Conservation (phyloP, 208 protist species). For the Wallacemonas sp. region DNA sequence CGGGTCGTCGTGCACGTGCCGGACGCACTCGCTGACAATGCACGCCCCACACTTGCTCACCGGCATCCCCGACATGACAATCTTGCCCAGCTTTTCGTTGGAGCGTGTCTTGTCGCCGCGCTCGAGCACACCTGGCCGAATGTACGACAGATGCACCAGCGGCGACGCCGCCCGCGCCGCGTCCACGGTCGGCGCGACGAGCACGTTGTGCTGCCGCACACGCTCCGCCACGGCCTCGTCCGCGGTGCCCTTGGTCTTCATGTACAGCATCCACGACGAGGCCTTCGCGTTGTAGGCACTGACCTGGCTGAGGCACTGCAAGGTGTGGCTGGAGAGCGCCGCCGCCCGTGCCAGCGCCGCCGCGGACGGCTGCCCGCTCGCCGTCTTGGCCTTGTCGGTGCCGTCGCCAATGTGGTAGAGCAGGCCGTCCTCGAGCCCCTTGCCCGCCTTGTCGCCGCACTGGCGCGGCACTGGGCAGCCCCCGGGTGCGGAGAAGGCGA, state of each 20-base stretch:
- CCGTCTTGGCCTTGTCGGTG: not conserved
- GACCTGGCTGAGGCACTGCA: constrained; percentile 50
- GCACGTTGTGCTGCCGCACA: constrained; percentile 25
- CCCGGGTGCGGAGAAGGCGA: constrained; percentile 43
- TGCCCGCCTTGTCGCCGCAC: not conserved
- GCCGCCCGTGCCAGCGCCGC: constrained; percentile 24
- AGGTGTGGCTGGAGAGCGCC: constrained; percentile 25
- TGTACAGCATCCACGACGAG: constrained; percentile 69
- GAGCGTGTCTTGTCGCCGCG: constrained; percentile 53
- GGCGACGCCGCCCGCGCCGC: not conserved
- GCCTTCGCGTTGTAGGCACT: constrained; percentile 53
- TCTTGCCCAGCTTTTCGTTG: constrained; percentile 48
- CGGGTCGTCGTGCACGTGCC: constrained; percentile 21
- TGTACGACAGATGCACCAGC: constrained; percentile 42
- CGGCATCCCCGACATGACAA: constrained; percentile 41
- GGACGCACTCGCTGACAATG: constrained; percentile 41
- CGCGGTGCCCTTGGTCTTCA: constrained; percentile 60
- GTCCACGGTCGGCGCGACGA: not conserved
- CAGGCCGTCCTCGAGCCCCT: constrained; percentile 21
- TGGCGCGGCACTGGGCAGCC: constrained; percentile 17
- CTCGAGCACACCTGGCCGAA: constrained; percentile 65
- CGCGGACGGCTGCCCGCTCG: not conserved
- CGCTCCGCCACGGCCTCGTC: constrained; percentile 62
- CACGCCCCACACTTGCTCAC: constrained; percentile 54
- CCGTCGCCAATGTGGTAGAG: constrained; percentile 36